Evolutionary conservation across 225 moss, liverwort and hornwort species (phyloP).

Genomic region (Thuidium tamariscinum): DNA sequence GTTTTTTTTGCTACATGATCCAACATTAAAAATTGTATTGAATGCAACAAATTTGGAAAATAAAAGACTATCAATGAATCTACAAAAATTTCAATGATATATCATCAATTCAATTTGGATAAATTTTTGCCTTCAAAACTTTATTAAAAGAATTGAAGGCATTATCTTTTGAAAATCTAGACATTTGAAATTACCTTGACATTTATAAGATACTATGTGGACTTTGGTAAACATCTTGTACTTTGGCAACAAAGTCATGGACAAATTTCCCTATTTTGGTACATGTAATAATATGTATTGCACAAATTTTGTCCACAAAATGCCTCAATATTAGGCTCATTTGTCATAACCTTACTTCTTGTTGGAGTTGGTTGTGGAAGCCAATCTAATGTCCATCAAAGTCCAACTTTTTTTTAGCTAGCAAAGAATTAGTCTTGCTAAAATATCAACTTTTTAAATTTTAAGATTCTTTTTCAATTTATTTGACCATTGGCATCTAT

Average conservation of each 20-base stretch:
- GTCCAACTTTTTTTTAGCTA: no score
- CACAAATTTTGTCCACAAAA: rapidly evolving
- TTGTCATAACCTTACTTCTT: neutral
- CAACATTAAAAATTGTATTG: neutral
- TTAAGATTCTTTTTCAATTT: no score
- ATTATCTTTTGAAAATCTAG: neutral
- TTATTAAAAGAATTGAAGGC: neutral
- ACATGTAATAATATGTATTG: neutral
- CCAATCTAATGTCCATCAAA: neutral
- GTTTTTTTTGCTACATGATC: neutral
- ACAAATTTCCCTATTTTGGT: neutral
- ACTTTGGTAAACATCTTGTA: neutral
- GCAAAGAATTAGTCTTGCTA: no score
- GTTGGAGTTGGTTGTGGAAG: neutral
- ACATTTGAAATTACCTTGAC: neutral
- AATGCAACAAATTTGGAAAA: neutral
- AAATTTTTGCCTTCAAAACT: neutral
- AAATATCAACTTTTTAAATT: no score
- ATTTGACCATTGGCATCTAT: neutral
- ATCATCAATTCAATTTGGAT: neutral
- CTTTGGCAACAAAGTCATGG: neutral
- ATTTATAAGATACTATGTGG: neutral
- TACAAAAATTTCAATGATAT: neutral
- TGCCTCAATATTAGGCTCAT: neutral
- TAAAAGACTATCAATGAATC: neutral